Evolutionary conservation across 2,329 filamentous ascomycete genomes (phyloP).

Genomic region (Chaetothyriales sp.): DNA sequence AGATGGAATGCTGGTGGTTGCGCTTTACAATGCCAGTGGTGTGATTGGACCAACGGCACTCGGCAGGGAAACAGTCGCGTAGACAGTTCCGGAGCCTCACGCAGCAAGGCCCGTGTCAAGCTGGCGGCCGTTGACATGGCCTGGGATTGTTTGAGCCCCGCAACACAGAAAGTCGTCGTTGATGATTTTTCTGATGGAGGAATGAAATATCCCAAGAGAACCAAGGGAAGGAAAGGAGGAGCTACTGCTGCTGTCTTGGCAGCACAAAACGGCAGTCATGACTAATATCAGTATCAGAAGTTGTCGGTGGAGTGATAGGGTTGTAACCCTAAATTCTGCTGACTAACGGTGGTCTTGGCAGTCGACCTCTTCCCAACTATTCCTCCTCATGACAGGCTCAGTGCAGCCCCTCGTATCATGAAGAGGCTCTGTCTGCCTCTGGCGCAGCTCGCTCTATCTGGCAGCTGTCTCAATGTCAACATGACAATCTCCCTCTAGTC

Average conservation of each 20-base stretch:
- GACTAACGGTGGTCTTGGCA: not conserved
- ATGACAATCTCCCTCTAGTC: too few relatives aligned
- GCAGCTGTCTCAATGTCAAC: too few relatives aligned
- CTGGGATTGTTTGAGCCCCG: not conserved
- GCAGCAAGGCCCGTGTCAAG: constrained; percentile 10
- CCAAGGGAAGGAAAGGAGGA: not conserved
- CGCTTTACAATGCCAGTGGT: not conserved
- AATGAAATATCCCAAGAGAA: too few relatives aligned
- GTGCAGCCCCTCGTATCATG: too few relatives aligned
- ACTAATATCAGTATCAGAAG: too few relatives aligned
- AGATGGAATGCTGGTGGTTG: not conserved
- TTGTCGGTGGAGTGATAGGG: not conserved
- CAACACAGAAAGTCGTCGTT: too few relatives aligned
- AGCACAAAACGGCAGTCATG: too few relatives aligned
- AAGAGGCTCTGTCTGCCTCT: too few relatives aligned
- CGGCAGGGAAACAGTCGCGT: constrained; percentile 14
- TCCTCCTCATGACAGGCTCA: too few relatives aligned
- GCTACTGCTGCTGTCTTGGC: too few relatives aligned
- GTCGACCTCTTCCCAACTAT: not conserved
- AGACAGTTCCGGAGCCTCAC: constrained; percentile 13
- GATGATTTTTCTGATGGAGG: too few relatives aligned
- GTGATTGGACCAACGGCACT: not conserved
- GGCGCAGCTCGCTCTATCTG: too few relatives aligned
- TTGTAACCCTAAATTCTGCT: not conserved
- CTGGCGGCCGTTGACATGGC: constrained; percentile 8